Percentiles rank a stretch among this genome's conserved stretches.
Evolutionary conservation across 2,329 filamentous ascomycete species (phyloP).

Genomic region (Coleophoma cylindrospora): DNA sequence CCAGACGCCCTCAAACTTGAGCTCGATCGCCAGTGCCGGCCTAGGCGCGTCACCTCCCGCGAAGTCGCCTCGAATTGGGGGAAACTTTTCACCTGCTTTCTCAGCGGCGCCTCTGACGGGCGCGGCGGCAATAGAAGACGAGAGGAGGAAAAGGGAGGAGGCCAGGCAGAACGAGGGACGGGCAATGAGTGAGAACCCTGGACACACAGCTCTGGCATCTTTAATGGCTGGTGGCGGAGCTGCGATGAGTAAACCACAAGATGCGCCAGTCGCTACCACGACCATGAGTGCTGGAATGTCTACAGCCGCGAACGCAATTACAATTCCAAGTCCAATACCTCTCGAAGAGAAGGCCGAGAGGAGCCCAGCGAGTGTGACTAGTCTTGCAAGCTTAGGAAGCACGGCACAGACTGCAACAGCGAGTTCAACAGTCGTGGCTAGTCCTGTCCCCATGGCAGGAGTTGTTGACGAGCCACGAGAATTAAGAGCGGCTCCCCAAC

Average conservation of each 20-base stretch:
- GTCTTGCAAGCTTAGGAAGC: constrained; percentile 23
- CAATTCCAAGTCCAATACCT: constrained; percentile 20
- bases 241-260: constrained; percentile 50
- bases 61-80: constrained; percentile 25
- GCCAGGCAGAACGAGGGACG: constrained; percentile 31
- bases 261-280: constrained; percentile 34
- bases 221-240: constrained; percentile 49
- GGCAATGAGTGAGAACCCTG: constrained; percentile 46
- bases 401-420: constrained; percentile 26
- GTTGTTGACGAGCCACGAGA: constrained; percentile 21
- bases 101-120: constrained; percentile 42
- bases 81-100: constrained; percentile 25
- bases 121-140: constrained; percentile 49
- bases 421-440: constrained; percentile 24
- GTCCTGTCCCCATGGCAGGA: constrained; percentile 20
- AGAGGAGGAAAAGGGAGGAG: constrained; percentile 43
- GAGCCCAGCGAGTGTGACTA: constrained; percentile 26
- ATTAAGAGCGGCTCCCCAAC: constrained; percentile 7
- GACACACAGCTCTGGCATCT: constrained; percentile 46
- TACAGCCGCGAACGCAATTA: constrained; percentile 22
- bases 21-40: constrained; percentile 21
- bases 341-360: constrained; percentile 24
- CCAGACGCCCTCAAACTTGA: constrained; percentile 13
- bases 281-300: constrained; percentile 25
- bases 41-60: constrained; percentile 21